Conservation (phyloP, 495 filamentous ascomycete species). For the Talaromyces nanjingensis region DNA sequence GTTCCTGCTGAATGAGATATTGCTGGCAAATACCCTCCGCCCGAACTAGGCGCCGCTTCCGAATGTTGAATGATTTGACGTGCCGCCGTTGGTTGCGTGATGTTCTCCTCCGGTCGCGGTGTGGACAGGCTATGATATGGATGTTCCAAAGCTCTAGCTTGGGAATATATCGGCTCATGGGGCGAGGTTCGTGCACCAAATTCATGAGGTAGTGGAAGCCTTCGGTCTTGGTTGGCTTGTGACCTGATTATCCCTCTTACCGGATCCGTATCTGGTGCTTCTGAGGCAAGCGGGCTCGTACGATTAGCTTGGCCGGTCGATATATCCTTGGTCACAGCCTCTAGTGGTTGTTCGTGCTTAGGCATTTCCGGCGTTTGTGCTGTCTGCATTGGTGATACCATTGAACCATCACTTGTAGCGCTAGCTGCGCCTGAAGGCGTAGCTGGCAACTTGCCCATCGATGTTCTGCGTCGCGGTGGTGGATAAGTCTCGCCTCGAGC, state of each 20-base stretch:
- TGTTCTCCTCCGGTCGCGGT: conserved; percentile 1
- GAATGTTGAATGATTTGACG: conserved; percentile 4
- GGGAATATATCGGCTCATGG: background rate
- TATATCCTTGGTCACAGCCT: background rate
- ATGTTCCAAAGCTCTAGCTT: background rate
- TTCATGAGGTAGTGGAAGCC: conserved; percentile 8
- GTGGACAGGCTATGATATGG: background rate
- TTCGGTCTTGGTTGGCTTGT: conserved; percentile 4
- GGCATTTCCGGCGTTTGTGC: conserved; percentile 8
- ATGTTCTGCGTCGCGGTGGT: conserved; percentile 26
- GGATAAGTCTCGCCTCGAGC: conserved; percentile 45
- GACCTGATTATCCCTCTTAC: conserved; percentile 9
- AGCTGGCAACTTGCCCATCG: conserved; percentile 25
- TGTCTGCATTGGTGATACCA: conserved; percentile 8
- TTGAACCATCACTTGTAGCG: conserved; percentile 6
- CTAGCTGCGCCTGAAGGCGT: conserved; percentile 28
- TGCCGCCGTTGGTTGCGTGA: background rate
- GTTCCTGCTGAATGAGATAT: conserved; percentile 6
- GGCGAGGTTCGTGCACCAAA: conserved; percentile 1
- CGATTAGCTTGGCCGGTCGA: background rate
- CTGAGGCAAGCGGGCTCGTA: background rate
- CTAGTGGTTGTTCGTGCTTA: background rate
- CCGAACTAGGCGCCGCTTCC: background rate
- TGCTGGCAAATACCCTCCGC: conserved; percentile 4
- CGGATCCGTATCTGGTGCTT: conserved; percentile 8